phyloP scores from a whole-genome alignment of 176 grass and related monocot species.

The Bromus sterilis region DNA sequence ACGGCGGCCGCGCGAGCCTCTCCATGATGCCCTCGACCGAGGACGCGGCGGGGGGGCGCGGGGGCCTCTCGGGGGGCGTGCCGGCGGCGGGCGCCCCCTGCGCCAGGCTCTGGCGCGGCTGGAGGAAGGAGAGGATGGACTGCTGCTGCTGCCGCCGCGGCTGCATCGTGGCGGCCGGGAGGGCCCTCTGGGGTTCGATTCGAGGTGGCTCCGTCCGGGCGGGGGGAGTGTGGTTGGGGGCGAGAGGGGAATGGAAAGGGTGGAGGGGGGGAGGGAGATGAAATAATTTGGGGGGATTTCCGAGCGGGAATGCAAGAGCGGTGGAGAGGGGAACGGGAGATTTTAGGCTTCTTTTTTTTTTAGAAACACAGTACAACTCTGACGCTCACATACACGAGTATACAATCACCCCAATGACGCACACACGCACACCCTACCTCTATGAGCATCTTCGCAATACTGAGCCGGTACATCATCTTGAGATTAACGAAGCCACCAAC shows the following conservation, averaged over 20 bases:
- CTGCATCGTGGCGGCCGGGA: slow-evolving; percentile 21
- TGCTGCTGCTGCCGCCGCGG: slow-evolving; percentile 52
- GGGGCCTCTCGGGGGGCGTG: slow-evolving; percentile 50
- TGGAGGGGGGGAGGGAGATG: not conserved
- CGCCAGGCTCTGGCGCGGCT: not conserved
- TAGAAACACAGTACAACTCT: no score
- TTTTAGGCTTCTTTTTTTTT: not conserved
- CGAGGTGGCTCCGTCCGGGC: not conserved
- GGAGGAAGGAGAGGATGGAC: slow-evolving; percentile 81
- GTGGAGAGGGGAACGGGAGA: not conserved
- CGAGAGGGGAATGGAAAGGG: not conserved
- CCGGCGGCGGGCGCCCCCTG: slow-evolving; percentile 36
- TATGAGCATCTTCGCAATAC: no score
- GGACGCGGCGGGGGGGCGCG: slow-evolving; percentile 15
- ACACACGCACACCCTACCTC: no score
- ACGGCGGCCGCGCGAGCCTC: slow-evolving; percentile 34
- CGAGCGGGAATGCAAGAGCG: slow-evolving; percentile 24
- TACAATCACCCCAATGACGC: no score
- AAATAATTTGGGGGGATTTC: not conserved
- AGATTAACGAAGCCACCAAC: no score
- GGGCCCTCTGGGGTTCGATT: not conserved
- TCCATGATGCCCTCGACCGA: slow-evolving; percentile 61
- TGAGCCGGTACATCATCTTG: no score
- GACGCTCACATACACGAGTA: no score
- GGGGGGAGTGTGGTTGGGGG: not conserved